These are phyloP conservation scores for Monilinia fructicola DNA, from an alignment of 2,329 filamentous ascomycete species.

Conservation along the genomic window DNA sequence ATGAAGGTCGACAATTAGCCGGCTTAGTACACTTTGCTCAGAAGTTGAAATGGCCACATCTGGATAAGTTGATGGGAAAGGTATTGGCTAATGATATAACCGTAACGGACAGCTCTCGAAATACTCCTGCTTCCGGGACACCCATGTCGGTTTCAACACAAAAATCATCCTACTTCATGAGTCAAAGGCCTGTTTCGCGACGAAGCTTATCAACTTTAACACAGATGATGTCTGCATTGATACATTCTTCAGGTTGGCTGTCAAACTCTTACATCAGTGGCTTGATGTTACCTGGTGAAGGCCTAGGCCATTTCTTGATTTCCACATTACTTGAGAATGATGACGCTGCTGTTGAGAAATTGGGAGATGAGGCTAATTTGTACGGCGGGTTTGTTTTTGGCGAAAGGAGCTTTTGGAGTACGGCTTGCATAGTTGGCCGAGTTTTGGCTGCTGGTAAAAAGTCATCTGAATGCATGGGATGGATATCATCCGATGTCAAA, in stretches of 20 bases:
- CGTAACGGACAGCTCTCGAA: slow-evolving; percentile 34
- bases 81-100: slow-evolving; percentile 39
- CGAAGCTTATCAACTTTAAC: slow-evolving; percentile 30
- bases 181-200: slow-evolving; percentile 23
- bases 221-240: slow-evolving; percentile 51
- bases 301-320: slow-evolving; percentile 63
- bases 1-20: slow-evolving; percentile 58
- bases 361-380: slow-evolving; percentile 62
- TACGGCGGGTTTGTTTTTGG: slow-evolving; percentile 64
- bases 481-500: slow-evolving; percentile 61
- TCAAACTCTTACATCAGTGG: slow-evolving; percentile 68
- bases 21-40: slow-evolving; percentile 64
- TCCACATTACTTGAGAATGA: slow-evolving; percentile 65
- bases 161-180: slow-evolving; percentile 40
- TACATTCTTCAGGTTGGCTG: slow-evolving; percentile 63
- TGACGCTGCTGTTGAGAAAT: slow-evolving; percentile 54
- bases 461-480: slow-evolving; percentile 65
- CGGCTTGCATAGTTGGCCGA: slow-evolving; percentile 62
- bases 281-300: slow-evolving; percentile 63
- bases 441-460: slow-evolving; percentile 63
- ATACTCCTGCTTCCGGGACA: slow-evolving; percentile 34
- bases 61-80: slow-evolving; percentile 45
- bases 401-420: slow-evolving; percentile 69
- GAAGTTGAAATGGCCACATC: slow-evolving; percentile 61
- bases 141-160: slow-evolving; percentile 38